Evolutionary conservation across 208 protist genomes (phyloP).

Genomic region (Polymyxa betae): DNA sequence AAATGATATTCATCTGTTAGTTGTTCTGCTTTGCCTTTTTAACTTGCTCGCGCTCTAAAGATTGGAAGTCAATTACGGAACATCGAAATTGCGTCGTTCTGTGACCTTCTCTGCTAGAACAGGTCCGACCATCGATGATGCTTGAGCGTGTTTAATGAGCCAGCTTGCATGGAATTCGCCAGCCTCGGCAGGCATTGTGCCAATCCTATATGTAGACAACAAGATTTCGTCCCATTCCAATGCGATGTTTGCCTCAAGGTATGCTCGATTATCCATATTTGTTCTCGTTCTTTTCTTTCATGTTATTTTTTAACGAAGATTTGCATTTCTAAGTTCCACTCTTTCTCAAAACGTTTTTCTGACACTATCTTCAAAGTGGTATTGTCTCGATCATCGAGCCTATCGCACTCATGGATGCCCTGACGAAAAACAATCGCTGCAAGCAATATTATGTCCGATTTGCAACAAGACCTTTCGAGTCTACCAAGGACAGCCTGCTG

Average conservation of each 20-base stretch:
- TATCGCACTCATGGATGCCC: neutral
- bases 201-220: neutral
- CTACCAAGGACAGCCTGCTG: neutral
- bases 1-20: too few relatives aligned
- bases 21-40: too few relatives aligned
- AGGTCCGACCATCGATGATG: too few relatives aligned
- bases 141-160: too few relatives aligned
- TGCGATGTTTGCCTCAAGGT: neutral
- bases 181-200: neutral
- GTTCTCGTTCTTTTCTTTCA: neutral
- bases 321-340: too few relatives aligned
- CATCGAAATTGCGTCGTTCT: too few relatives aligned
- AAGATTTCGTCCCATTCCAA: neutral
- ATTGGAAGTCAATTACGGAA: too few relatives aligned
- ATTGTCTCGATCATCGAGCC: neutral
- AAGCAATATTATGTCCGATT: neutral
- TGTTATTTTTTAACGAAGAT: too few relatives aligned
- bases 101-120: too few relatives aligned
- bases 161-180: conserved; percentile 8
- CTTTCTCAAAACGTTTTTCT: too few relatives aligned
- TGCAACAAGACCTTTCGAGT: neutral
- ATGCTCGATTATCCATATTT: neutral
- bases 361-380: neutral
- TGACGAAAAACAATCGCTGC: neutral
- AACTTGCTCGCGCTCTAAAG: too few relatives aligned